Evolutionary conservation across 768 basidiomycete genomes (phyloP).

Genomic region (Plicaturopsis crispa): DNA sequence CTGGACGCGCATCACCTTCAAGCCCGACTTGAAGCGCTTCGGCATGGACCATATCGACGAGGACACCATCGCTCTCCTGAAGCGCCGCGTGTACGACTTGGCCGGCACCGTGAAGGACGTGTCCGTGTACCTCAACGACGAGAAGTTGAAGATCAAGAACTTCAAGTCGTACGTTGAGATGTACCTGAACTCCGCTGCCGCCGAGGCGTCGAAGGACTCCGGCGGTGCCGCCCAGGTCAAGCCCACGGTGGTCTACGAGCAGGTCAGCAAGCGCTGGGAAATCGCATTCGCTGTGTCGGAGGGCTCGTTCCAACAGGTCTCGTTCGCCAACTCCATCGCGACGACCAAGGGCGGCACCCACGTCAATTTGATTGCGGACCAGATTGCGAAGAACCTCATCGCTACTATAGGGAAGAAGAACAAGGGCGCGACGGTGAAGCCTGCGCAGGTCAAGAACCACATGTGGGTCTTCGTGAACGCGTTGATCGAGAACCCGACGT

Average conservation of each 20-base stretch:
- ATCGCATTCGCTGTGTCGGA: slow-evolving; percentile 93
- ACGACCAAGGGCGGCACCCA: slow-evolving; percentile 97
- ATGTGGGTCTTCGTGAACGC: slow-evolving; percentile 98
- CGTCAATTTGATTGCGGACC: slow-evolving; percentile 78
- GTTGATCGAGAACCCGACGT: slow-evolving; percentile 94
- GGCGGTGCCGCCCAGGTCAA: slow-evolving; percentile 78
- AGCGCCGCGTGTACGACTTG: slow-evolving; percentile 94
- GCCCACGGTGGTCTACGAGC: slow-evolving; percentile 76
- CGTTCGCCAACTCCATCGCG: slow-evolving; percentile 96
- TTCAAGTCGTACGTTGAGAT: slow-evolving; percentile 98
- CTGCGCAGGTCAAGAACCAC: slow-evolving; percentile 91
- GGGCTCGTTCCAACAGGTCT: slow-evolving; percentile 87
- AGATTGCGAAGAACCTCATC: slow-evolving; percentile 80
- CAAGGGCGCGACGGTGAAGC: slow-evolving; percentile 91
- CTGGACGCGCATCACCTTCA: slow-evolving; percentile 89
- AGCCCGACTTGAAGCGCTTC: slow-evolving; percentile 86
- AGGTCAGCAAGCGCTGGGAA: slow-evolving; percentile 82
- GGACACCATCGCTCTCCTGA: slow-evolving; percentile 81
- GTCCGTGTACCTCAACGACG: slow-evolving; percentile 91
- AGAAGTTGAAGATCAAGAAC: slow-evolving; percentile 84
- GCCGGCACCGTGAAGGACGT: slow-evolving; percentile 91
- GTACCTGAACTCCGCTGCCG: slow-evolving; percentile 75
- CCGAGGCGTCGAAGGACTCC: slow-evolving; percentile 58
- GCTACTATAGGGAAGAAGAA: slow-evolving; percentile 91
- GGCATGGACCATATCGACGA: slow-evolving; percentile 89